Percentiles rank a stretch among this genome's conserved stretches.
Conservation (phyloP, 2,329 filamentous ascomycete species). For the Diaporthe sp. region DNA sequence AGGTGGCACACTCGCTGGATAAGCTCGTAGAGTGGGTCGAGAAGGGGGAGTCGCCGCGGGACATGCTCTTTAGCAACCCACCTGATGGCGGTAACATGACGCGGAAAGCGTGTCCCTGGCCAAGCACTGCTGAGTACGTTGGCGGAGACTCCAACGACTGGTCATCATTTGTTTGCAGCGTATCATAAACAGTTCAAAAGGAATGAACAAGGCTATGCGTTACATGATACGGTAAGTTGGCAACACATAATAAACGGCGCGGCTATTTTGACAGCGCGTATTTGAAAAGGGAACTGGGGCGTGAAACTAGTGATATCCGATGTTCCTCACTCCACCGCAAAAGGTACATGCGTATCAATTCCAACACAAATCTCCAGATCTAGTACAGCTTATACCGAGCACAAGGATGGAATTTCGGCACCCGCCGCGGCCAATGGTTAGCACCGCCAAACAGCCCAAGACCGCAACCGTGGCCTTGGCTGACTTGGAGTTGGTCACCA, state of each 20-base stretch:
- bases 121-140: not conserved
- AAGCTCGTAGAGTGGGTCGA: conserved; percentile 21
- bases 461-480: not conserved
- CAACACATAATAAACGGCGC: not conserved
- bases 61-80: conserved; percentile 6
- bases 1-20: conserved; percentile 5
- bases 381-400: not conserved
- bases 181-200: not conserved
- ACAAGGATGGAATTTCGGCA: not conserved
- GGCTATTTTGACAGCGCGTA: not conserved
- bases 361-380: not conserved
- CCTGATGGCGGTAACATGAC: not conserved
- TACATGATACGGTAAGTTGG: not conserved
- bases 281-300: not conserved
- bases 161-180: not conserved
- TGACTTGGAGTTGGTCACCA: not conserved
- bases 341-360: not conserved
- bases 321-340: not conserved
- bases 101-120: conserved; percentile 13
- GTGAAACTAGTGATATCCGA: not conserved
- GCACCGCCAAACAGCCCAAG: not conserved
- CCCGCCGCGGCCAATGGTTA: not conserved
- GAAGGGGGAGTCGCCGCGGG: not conserved
- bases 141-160: not conserved
- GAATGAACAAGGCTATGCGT: not conserved